These are phyloP conservation scores for Stagonosporopsis vannaccii DNA, from an alignment of 2,329 filamentous ascomycete genomes.

Conservation along the genomic window DNA sequence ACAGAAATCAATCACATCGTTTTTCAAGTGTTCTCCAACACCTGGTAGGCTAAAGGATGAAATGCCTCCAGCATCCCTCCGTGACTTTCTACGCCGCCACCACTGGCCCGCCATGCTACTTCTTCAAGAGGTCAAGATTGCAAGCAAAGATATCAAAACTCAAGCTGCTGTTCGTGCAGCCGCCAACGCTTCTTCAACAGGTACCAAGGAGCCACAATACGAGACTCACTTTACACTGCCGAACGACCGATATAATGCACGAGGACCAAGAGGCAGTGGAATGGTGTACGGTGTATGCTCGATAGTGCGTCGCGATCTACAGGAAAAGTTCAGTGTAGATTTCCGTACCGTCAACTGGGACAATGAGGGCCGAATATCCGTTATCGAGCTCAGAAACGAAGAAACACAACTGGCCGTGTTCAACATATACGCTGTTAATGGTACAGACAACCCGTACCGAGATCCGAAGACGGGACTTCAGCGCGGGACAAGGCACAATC, in stretches of 20 bases:
- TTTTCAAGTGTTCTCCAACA: constrained; percentile 35
- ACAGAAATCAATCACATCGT: constrained; percentile 52
- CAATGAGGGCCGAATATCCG: constrained; percentile 59
- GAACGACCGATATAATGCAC: constrained; percentile 58
- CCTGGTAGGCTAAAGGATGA: not conserved
- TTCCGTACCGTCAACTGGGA: constrained; percentile 58
- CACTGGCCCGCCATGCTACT: constrained; percentile 55
- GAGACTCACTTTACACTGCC: constrained; percentile 57
- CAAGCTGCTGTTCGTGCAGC: constrained; percentile 51
- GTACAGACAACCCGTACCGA: constrained; percentile 57
- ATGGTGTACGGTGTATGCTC: constrained; percentile 62
- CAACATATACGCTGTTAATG: constrained; percentile 64
- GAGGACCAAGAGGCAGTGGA: constrained; percentile 53
- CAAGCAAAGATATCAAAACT: constrained; percentile 48
- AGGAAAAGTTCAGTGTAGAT: constrained; percentile 3
- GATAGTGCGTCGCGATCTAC: constrained; percentile 57
- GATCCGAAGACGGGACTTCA: constrained; percentile 53
- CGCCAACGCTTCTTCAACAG: constrained; percentile 30
- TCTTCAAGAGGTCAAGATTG: constrained; percentile 61
- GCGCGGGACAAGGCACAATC: constrained; percentile 58
- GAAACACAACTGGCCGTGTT: constrained; percentile 54
- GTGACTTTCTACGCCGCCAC: constrained; percentile 53
- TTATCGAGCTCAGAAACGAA: constrained; percentile 50
- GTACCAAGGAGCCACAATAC: constrained; percentile 47
- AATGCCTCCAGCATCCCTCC: constrained; percentile 3